Conservation (phyloP, 352 stramenopile genomes). For the Pythium phragmiticola region DNA sequence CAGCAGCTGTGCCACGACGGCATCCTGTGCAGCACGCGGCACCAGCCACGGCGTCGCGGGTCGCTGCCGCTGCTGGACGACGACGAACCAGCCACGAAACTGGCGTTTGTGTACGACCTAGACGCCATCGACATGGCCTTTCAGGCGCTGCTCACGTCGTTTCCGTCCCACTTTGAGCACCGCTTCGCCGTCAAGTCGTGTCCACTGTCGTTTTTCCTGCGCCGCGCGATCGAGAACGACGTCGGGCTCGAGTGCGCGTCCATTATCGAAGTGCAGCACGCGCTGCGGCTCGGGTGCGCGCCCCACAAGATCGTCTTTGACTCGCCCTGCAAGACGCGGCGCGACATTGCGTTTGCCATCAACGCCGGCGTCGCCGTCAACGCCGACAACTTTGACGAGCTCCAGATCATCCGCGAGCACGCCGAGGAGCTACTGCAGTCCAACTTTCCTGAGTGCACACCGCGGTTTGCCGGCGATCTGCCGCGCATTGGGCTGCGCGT, state of each 20-base stretch:
- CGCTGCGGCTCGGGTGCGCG: constrained; percentile 63
- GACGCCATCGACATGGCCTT: constrained; percentile 87
- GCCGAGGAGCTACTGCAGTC: constrained; percentile 90
- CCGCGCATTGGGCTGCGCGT: constrained; percentile 88
- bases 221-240: constrained; percentile 71
- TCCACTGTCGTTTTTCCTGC: constrained; percentile 86
- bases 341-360: constrained; percentile 87
- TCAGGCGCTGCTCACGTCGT: constrained; percentile 71
- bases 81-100: constrained; percentile 41
- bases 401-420: constrained; percentile 80
- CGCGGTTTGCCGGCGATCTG: constrained; percentile 53
- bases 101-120: constrained; percentile 84
- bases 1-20: constrained; percentile 51
- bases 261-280: constrained; percentile 80
- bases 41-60: constrained; percentile 4
- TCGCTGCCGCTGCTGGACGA: constrained; percentile 25
- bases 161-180: constrained; percentile 86
- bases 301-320: constrained; percentile 90
- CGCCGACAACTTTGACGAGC: constrained; percentile 88
- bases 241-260: constrained; percentile 83
- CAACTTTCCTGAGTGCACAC: constrained; percentile 63
- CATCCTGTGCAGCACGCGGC: constrained; percentile 28
- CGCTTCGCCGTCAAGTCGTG: constrained; percentile 90
- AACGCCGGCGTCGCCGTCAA: constrained; percentile 87
- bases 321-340: constrained; percentile 89